Percentiles rank a stretch among this genome's conserved stretches.
Evolutionary conservation across 2,329 filamentous ascomycete genomes (phyloP).

Genomic region (Gaeumannomyces sp.): DNA sequence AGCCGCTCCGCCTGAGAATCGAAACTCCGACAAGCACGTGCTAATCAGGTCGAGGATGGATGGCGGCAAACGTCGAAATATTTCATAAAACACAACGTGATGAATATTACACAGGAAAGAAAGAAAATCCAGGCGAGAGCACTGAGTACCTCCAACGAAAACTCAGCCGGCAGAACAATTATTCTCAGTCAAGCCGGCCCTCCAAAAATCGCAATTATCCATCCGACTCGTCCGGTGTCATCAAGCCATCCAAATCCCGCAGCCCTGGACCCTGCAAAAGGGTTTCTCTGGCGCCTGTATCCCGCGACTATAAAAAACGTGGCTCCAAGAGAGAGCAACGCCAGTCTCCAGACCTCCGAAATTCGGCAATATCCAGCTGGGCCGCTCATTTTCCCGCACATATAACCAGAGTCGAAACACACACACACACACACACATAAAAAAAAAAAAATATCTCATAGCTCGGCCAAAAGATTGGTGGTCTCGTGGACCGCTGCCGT

Average conservation of each 20-base stretch:
- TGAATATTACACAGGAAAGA: not conserved
- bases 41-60: not conserved
- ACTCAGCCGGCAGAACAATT: too few species aligned
- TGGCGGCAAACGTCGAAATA: not conserved
- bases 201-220: not conserved
- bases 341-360: not conserved
- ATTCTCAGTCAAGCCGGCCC: too few species aligned
- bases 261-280: not conserved
- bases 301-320: not conserved
- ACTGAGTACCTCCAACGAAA: too few species aligned
- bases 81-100: too few species aligned
- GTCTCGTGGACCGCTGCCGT: not conserved
- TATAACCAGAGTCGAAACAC: too few species aligned
- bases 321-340: not conserved
- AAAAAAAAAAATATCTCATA: not conserved
- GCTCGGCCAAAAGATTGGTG: not conserved
- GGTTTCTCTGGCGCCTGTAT: not conserved
- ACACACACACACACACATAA: too few species aligned
- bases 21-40: slow-evolving; percentile 1
- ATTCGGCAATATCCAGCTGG: not conserved
- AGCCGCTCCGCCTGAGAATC: not conserved
- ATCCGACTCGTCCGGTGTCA: not conserved
- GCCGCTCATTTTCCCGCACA: not conserved
- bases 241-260: not conserved
- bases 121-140: too few species aligned